Evolutionary conservation across 2,329 filamentous ascomycete genomes (phyloP).

Genomic region (Gaeumannomyces tritici): DNA sequence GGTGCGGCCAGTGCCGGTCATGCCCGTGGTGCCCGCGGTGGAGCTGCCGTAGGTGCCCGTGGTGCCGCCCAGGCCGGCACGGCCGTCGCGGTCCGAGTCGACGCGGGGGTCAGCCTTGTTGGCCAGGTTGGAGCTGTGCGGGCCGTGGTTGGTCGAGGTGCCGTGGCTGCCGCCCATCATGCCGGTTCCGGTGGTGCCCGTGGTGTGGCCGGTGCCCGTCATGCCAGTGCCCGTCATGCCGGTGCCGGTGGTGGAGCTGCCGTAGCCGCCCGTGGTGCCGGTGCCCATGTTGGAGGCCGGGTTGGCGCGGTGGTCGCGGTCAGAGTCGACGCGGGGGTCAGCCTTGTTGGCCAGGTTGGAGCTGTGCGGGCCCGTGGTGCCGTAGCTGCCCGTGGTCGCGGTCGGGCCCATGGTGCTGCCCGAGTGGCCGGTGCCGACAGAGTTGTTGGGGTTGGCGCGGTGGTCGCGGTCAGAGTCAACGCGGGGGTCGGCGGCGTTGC

Average conservation of each 20-base stretch:
- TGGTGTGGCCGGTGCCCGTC: conserved; percentile 7
- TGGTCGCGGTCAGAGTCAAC: conserved; percentile 34
- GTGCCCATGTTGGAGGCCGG: not conserved
- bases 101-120: conserved; percentile 34
- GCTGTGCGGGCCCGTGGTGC: conserved; percentile 24
- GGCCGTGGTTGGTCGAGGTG: conserved; percentile 29
- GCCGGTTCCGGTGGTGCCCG: not conserved
- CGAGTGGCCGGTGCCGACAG: conserved; percentile 9
- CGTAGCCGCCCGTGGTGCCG: conserved; percentile 1
- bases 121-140: conserved; percentile 26
- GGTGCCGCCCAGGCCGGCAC: conserved; percentile 3
- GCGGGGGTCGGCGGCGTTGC: conserved; percentile 38
- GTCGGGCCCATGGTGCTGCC: conserved; percentile 12
- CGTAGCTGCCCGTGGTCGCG: conserved; percentile 11
- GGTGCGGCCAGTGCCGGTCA: too few species aligned
- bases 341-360: conserved; percentile 31
- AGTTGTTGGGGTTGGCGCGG: conserved; percentile 7
- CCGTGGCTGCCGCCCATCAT: not conserved
- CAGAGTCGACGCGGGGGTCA: conserved; percentile 39
- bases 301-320: conserved; percentile 22
- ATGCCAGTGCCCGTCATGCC: conserved; percentile 8
- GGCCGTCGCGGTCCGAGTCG: conserved; percentile 31
- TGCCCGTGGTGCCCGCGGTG: not conserved
- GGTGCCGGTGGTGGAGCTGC: not conserved
- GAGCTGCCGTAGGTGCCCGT: conserved; percentile 1